These are phyloP conservation scores for Lyophyllum semitale DNA, from an alignment of 768 basidiomycete genomes.

Conservation along the genomic window DNA sequence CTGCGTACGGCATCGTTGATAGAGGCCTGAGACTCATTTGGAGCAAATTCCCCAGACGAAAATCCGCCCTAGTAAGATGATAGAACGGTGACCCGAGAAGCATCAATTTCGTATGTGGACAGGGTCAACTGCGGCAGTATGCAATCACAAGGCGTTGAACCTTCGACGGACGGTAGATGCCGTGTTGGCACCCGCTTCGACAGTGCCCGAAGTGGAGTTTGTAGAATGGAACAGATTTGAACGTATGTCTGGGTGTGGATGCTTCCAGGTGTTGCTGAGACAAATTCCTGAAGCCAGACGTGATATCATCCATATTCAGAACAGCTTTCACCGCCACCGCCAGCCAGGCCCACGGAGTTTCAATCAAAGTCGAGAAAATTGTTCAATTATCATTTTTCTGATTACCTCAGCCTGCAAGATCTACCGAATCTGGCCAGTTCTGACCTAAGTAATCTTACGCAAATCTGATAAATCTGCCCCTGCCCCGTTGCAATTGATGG, in stretches of 20 bases:
- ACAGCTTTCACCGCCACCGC: constrained; percentile 9
- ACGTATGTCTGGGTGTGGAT: constrained; percentile 1
- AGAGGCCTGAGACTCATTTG: background rate
- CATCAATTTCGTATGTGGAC: background rate
- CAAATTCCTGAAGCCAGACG: background rate
- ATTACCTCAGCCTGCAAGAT: constrained; percentile 2
- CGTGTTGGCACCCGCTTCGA: background rate
- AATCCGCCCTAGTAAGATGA: background rate
- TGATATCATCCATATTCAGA: constrained; percentile 1
- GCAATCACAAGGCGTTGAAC: constrained; percentile 5
- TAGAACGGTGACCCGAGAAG: background rate
- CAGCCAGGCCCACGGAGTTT: constrained; percentile 13
- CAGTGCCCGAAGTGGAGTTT: background rate
- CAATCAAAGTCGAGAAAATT: background rate
- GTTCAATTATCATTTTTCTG: background rate
- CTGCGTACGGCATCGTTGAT: background rate
- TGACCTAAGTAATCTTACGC: constrained; percentile 7
- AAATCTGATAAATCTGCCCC: background rate
- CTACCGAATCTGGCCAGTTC: constrained; percentile 6
- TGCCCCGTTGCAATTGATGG: background rate
- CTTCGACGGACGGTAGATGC: constrained; percentile 11
- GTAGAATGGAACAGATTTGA: background rate
- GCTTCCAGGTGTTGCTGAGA: constrained; percentile 4
- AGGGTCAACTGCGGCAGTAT: constrained; percentile 13
- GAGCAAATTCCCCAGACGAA: background rate